phyloP scores from a whole-genome alignment of 805 yeast genomes.

The Torulaspora gathmanii region DNA sequence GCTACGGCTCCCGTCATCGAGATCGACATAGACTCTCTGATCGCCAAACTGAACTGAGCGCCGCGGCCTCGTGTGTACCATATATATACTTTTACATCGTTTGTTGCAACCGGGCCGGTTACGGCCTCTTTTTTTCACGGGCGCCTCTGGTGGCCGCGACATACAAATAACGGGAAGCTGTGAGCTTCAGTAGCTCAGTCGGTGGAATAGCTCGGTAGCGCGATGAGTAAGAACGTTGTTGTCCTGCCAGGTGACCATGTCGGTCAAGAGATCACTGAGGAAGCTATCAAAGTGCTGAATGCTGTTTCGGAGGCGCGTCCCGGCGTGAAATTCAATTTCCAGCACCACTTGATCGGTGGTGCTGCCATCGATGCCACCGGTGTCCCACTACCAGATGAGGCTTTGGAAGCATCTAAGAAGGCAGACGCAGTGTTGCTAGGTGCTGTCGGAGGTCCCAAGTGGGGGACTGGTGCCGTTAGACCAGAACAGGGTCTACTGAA shows the following conservation, averaged over 20 bases:
- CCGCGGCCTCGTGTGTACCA: neutral
- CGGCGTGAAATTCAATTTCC: constrained; percentile 62
- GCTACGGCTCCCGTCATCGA: constrained; percentile 63
- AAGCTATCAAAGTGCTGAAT: constrained; percentile 85
- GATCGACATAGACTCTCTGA: constrained; percentile 66
- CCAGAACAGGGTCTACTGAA: constrained; percentile 95
- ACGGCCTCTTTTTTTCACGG: constrained; percentile 3
- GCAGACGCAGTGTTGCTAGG: constrained; percentile 96
- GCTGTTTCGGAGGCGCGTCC: constrained; percentile 64
- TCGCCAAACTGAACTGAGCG: constrained; percentile 56
- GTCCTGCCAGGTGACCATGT: constrained; percentile 96
- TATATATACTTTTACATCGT: neutral
- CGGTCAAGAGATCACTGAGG: constrained; percentile 83
- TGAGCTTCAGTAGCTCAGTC: neutral
- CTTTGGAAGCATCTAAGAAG: constrained; percentile 74
- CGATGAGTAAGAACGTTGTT: constrained; percentile 59
- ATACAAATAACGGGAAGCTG: too few relatives aligned
- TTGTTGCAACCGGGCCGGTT: constrained; percentile 4
- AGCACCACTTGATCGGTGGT: constrained; percentile 90
- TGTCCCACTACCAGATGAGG: constrained; percentile 78
- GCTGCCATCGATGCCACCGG: constrained; percentile 98
- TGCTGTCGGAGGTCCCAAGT: constrained; percentile 98
- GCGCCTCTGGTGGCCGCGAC: neutral
- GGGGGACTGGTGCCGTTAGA: constrained; percentile 96
- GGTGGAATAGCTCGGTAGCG: neutral